Evolutionary conservation across 2,329 filamentous ascomycete species (phyloP), one percentile per base, ranked within the genome.

Genomic region (Raffaelea albimanens): DNA sequence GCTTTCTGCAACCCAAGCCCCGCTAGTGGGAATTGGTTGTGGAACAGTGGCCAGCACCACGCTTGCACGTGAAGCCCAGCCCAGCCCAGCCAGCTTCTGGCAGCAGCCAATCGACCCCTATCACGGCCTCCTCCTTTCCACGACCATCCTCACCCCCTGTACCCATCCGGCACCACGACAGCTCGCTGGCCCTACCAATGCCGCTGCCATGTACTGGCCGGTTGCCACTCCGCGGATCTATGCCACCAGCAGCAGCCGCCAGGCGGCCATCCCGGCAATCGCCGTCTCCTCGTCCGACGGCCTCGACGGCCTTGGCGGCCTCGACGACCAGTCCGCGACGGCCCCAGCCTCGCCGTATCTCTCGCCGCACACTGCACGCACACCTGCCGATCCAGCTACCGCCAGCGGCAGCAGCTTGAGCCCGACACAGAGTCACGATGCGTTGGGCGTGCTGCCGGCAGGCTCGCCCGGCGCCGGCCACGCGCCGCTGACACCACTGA

Each of bases 151-250:
- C 36, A 14, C 38, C 43, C 43, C 31, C 25, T 16, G 19, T 9
- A 13, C 57, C 34, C 14, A 38, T 38, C n/a, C 18, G 13, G 14
- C 34, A 8, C 59, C 58, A 62, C 62, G 60, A 61, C 59, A 61
- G 58, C 63, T 57, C 57, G 14, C 53, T 56, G 59, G 50, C 13
- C 14, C 52, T 52, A 43, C 54, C 50, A 46, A 57, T 53, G 53
- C 53, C 49, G 53, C 55, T 60, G 72, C 69, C 73, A 94, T 93
- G 87, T 94, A 94, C 76, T 94, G 87, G 87, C 87, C 87, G 61
- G 79, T 89, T 65, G 87, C 85, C 65, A 86, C 86, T 63, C 86
- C 87, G 61, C 82, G 83, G 64, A 82, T 90, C 64, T 91, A 87
- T 71, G 83, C 86, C 61, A 85, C 85, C 58, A 85, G 75, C 69